phyloP scores from a whole-genome alignment of 169 alveolate species.

The Cyclospora cayetanensis region DNA sequence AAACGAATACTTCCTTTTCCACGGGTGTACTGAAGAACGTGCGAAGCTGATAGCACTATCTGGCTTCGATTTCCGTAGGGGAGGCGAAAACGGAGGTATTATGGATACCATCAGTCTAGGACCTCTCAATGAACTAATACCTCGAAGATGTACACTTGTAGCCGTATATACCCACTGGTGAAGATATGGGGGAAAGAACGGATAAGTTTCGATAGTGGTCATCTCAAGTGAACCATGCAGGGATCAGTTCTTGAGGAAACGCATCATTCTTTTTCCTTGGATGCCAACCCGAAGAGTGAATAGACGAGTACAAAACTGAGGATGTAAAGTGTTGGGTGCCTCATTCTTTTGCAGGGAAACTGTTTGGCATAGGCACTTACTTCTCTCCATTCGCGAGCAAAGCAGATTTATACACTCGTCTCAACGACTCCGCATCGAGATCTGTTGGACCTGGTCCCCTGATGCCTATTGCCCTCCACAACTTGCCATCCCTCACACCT shows the following conservation, averaged over 20 bases:
- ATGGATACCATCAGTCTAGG: too few relatives aligned
- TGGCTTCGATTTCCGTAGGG: slow-evolving; percentile 72
- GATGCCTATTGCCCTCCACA: slow-evolving; percentile 27
- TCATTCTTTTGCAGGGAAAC: slow-evolving; percentile 35
- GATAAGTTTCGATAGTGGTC: neutral
- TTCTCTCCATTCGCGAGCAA: slow-evolving; percentile 70
- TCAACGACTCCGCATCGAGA: neutral
- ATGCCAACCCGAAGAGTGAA: too few relatives aligned
- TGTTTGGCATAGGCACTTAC: slow-evolving; percentile 72
- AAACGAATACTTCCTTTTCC: slow-evolving; percentile 72
- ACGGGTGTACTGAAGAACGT: slow-evolving; percentile 70
- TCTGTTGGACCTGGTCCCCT: slow-evolving; percentile 6
- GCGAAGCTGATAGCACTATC: slow-evolving; percentile 63
- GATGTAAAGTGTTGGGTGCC: neutral
- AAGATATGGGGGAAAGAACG: neutral
- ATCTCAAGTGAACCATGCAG: neutral
- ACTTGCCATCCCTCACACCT: slow-evolving; percentile 31
- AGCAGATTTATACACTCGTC: slow-evolving; percentile 72
- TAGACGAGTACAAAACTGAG: too few relatives aligned
- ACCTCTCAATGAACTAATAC: neutral
- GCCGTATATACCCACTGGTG: neutral
- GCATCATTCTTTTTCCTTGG: too few relatives aligned
- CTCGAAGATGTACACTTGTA: neutral
- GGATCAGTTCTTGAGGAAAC: neutral
- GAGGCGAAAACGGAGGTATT: slow-evolving; percentile 73